Base-by-base conservation (phyloP, 352 stramenopile species). In the Saprolegnia parasitica region DNA sequence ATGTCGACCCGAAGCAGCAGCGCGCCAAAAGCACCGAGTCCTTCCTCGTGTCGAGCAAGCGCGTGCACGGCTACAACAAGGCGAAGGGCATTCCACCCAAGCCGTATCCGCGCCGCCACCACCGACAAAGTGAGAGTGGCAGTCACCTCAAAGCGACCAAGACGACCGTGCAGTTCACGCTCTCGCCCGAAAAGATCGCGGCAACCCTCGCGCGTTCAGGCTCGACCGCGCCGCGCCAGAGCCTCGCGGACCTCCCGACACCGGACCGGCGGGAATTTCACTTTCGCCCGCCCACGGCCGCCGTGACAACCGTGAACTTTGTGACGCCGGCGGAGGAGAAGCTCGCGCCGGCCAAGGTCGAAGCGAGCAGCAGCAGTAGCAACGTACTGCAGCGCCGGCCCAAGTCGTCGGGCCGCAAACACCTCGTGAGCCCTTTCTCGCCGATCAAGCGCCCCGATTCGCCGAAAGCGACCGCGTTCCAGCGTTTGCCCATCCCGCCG, bases 381-480 rank as follows among this genome's bases (percentile, higher is more conserved):
- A 16, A 16, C 13, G 3, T 42, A 4, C 11, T 60, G 11, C 52
- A 35, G 11, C 52, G 52, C 2, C 35, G 52, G 11, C 24, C 24
- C 1, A 60, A 60, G 9, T 40, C 52, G 13, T 40, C 24, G 13
- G 35, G 52, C 9, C 35, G 24, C 52, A 55, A 55, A 2, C 52
- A 60, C 24, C 11, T 40, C 13, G 11, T 24, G 13, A 60, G 58
- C 23, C 58, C 58, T 11, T 52, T 61, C 50, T 37, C 52, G 16
- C 52, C 20, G 47, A 63, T 52, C 16, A 70, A 26, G 35, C 23
- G 63, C 35, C 63, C n/a, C 49, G 63, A 42, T 37, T 70, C 26
- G 54, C 63, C 26, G 37, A 61, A 52, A 47, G 49, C 37, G 13
- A 42, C 3, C 8, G 16, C 52, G 3, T 60, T 60, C 52, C 52